A percentile compares a stretch with the other conserved stretches of the same genome.
phyloP scores from a whole-genome alignment of 2,329 filamentous ascomycete genomes.

The Capronia coronata region DNA sequence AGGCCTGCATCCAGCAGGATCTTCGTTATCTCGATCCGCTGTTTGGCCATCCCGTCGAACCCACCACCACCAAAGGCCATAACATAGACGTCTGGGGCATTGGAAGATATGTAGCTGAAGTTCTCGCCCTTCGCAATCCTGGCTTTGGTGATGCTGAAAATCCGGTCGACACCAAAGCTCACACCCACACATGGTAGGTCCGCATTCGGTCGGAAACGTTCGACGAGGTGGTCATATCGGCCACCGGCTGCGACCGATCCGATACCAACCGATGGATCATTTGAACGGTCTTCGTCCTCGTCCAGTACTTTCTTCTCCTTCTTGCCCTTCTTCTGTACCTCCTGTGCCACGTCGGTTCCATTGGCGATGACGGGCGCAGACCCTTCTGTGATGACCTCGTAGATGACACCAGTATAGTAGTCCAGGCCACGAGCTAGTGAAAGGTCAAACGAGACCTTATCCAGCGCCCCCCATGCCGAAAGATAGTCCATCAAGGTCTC shows the following conservation, averaged over 20 bases:
- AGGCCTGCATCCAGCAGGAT: constrained; percentile 80
- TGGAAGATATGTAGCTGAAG: constrained; percentile 35
- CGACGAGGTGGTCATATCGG: constrained; percentile 86
- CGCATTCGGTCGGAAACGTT: constrained; percentile 82
- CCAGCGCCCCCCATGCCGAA: constrained; percentile 65
- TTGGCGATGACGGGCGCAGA: constrained; percentile 51
- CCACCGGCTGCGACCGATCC: constrained; percentile 85
- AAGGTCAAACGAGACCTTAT: constrained; percentile 79
- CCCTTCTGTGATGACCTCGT: constrained; percentile 78
- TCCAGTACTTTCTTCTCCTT: constrained; percentile 50
- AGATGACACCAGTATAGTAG: constrained; percentile 87
- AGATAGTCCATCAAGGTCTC: constrained; percentile 74
- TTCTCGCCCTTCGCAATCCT: constrained; percentile 57
- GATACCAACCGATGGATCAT: constrained; percentile 74
- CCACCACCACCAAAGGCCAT: constrained; percentile 91
- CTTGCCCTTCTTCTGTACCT: constrained; percentile 46
- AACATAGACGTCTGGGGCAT: constrained; percentile 73
- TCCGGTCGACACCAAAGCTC: constrained; percentile 91
- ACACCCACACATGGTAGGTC: constrained; percentile 87
- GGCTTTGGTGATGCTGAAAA: constrained; percentile 85
- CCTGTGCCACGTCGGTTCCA: constrained; percentile 36
- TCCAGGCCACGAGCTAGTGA: constrained; percentile 86
- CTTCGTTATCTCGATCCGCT: constrained; percentile 74
- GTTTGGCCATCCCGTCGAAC: constrained; percentile 69
- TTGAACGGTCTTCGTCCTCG: constrained; percentile 62